A percentile compares a stretch with the other conserved stretches of the same genome.
These are phyloP conservation scores for Candida ipomoeae DNA, from an alignment of 805 yeast species.

Conservation along the genomic window DNA sequence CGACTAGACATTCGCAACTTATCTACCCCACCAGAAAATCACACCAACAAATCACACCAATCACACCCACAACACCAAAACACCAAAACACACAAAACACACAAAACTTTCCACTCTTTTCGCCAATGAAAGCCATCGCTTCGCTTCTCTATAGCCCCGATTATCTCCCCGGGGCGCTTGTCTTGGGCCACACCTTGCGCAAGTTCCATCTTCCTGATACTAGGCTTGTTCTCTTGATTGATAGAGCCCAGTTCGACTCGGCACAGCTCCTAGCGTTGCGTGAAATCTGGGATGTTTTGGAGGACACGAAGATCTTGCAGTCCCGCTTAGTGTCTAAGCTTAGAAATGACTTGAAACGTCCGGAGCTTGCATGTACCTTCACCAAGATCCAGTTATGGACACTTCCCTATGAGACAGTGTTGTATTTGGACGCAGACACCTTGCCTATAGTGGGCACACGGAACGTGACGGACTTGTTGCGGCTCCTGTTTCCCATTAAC, in stretches of 20 bases:
- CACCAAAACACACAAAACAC: neutral
- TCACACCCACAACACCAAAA: neutral
- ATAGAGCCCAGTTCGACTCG: conserved; percentile 22
- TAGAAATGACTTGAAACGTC: conserved; percentile 27
- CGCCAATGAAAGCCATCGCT: conserved; percentile 16
- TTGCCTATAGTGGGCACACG: conserved; percentile 17
- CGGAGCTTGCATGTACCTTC: conserved; percentile 17
- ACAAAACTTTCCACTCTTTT: neutral
- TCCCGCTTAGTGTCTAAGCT: conserved; percentile 27
- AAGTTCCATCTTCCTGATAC: conserved; percentile 10
- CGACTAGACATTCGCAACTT: neutral
- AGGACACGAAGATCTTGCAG: conserved; percentile 24
- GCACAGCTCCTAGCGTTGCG: conserved; percentile 27
- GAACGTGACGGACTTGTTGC: conserved; percentile 26
- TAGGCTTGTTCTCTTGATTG: conserved; percentile 32
- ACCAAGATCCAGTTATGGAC: conserved; percentile 19
- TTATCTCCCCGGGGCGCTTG: conserved; percentile 57
- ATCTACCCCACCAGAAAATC: conserved; percentile 1
- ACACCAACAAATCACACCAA: neutral
- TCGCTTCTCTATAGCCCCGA: conserved; percentile 41
- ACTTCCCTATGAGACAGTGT: conserved; percentile 17
- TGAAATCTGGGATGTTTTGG: conserved; percentile 27
- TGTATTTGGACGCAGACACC: conserved; percentile 20
- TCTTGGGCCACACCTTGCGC: conserved; percentile 38
- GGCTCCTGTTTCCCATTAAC: conserved; percentile 13